Base-by-base conservation (phyloP, 345 rosid species). In the Mallotus nudiflorus region DNA sequence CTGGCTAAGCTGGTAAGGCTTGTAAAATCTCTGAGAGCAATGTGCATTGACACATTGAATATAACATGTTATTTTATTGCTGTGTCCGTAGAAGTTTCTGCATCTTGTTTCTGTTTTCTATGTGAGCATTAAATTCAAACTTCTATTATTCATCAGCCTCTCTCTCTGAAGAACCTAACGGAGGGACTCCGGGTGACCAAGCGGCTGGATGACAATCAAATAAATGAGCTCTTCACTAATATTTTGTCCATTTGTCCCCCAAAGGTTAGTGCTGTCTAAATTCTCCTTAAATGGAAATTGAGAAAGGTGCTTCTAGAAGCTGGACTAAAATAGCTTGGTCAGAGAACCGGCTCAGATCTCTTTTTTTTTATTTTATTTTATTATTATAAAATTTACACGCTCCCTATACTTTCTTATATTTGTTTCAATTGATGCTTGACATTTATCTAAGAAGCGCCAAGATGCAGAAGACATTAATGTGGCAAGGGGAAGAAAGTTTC, bases 1-100 rank as follows among this genome's bases (percentile, higher is more conserved):
- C 76, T 92, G 76, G 90, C 86, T 1, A 96, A 85, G 83, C 89
- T 90, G 98, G 99, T 96, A 85, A 78, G 73, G 65, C 70, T 81
- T 71, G 27, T 42, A 67, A 52, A 63, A 64, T 37, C 63, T 27
- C 58, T 64, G 44, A 29, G 55, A 73, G 25, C 11, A 44, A 39
- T 22, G 44, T 72, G 49, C 42, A 0, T 53, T 31, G 54, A 53
- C 37, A 37, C 39, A 44, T 54, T 62, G 9, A 28, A 29, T 24
- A 19, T 18, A 2, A 28, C 19, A 6, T 16, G 5, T 28, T 27
- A 33, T 20, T 74, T 54, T 55, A 28, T 5, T 50, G 19, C 37
- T 75, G 31, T 28, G 4, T 65, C 33, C 3, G 9, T 28, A n/a
- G 27, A 58, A 57, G 5, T n/a, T 56, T 40, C 48, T 64, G 11